These are phyloP conservation scores for Tubosaeta sp. DNA, from an alignment of 768 basidiomycete genomes.

Conservation along the genomic window DNA sequence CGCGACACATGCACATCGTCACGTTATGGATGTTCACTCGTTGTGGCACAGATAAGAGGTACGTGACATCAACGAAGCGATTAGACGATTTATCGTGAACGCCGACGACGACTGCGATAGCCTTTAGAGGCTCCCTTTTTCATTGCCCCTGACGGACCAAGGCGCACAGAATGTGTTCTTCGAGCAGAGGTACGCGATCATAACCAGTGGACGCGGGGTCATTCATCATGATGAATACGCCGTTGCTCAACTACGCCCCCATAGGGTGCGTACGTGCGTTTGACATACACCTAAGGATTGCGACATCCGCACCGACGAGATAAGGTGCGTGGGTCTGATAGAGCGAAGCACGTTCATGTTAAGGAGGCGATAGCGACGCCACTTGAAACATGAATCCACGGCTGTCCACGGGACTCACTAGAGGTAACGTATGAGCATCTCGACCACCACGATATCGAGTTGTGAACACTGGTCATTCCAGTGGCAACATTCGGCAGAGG, in stretches of 20 bases:
- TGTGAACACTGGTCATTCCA: too few relatives aligned
- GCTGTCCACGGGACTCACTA: too few relatives aligned
- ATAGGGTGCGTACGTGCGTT: neutral
- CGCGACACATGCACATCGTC: too few relatives aligned
- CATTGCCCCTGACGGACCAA: too few relatives aligned
- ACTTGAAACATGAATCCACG: too few relatives aligned
- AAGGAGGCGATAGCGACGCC: too few relatives aligned
- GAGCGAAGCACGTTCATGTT: neutral
- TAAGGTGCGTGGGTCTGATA: neutral
- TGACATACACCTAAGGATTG: neutral
- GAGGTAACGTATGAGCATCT: too few relatives aligned
- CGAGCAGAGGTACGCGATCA: neutral
- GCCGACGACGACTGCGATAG: neutral
- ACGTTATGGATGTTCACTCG: neutral
- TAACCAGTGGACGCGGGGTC: neutral
- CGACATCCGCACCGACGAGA: neutral
- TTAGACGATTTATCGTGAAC: neutral
- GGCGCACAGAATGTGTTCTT: too few relatives aligned
- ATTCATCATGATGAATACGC: neutral
- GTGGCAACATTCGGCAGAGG: too few relatives aligned
- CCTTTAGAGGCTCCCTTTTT: too few relatives aligned
- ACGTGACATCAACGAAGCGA: neutral
- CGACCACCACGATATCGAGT: too few relatives aligned
- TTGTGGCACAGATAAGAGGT: neutral
- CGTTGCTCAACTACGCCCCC: neutral